A percentile compares a stretch with the other conserved stretches of the same genome.
Evolutionary conservation across 129 eudicot species (phyloP).

Genomic region (Tanacetum coccineum): DNA sequence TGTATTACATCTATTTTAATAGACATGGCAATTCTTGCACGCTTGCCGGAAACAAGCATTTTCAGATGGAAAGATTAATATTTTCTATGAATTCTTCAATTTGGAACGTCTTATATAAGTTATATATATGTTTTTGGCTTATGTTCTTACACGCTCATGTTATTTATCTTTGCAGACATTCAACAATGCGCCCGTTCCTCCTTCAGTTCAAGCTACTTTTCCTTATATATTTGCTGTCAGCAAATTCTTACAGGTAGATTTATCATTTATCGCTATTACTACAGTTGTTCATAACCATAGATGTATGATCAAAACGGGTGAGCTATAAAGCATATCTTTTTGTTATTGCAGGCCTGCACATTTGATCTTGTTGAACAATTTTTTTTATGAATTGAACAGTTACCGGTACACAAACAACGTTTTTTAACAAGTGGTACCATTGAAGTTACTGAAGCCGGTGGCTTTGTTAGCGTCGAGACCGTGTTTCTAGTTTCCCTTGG

Average conservation of each 20-base stretch:
- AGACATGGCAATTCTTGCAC: slow-evolving; percentile 1
- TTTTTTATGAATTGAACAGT: slow-evolving; percentile 87
- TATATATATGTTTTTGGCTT: too few relatives aligned
- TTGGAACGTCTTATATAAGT: too few relatives aligned
- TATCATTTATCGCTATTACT: slow-evolving; percentile 14
- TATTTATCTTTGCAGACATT: slow-evolving; percentile 43
- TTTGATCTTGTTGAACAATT: slow-evolving; percentile 90
- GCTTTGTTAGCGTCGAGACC: slow-evolving; percentile 73
- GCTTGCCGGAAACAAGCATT: background rate
- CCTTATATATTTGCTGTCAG: slow-evolving; percentile 85
- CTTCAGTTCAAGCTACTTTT: slow-evolving; percentile 91
- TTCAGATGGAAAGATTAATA: too few relatives aligned
- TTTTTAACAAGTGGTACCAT: slow-evolving; percentile 92
- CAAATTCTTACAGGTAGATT: slow-evolving; percentile 83
- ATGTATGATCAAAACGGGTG: background rate
- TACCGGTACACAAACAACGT: slow-evolving; percentile 78
- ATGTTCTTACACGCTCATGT: too few relatives aligned
- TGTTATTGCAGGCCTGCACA: slow-evolving; percentile 58
- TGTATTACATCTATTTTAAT: background rate
- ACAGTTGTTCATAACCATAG: background rate
- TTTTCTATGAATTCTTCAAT: too few relatives aligned
- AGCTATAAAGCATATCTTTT: background rate
- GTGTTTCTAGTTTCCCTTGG: slow-evolving; percentile 84
- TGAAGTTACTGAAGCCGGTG: slow-evolving; percentile 91
- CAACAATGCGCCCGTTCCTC: slow-evolving; percentile 76